phyloP scores from a whole-genome alignment of 2,329 filamentous ascomycete genomes.

The Diaporthe caulivora region DNA sequence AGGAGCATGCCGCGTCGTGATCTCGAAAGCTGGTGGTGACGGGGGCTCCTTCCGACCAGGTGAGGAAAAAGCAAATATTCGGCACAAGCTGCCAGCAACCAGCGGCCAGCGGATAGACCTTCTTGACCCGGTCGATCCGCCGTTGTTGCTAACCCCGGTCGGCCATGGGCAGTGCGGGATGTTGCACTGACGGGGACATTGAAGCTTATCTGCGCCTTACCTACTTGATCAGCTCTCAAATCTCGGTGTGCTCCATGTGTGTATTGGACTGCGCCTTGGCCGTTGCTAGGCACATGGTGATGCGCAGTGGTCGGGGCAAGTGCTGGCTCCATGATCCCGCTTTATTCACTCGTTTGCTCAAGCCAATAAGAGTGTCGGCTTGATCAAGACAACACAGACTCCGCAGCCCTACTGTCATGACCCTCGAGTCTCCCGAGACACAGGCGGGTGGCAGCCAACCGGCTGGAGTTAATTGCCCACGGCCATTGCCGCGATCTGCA shows the following conservation, averaged over 20 bases:
- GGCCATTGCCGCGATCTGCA: conserved; percentile 25
- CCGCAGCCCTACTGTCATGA: neutral
- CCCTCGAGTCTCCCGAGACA: neutral
- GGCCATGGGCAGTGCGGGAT: conserved; percentile 11
- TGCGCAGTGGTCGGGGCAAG: neutral
- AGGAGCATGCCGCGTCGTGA: conserved; percentile 2
- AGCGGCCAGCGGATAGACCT: neutral
- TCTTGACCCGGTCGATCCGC: conserved; percentile 13
- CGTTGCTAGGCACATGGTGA: conserved; percentile 1
- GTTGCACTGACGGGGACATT: conserved; percentile 20
- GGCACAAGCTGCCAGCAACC: conserved; percentile 18
- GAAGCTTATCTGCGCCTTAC: conserved; percentile 31
- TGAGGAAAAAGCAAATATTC: conserved; percentile 19
- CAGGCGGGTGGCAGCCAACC: conserved; percentile 16
- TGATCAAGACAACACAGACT: neutral
- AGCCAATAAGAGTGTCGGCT: neutral
- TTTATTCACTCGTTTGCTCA: neutral
- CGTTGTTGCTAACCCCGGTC: conserved; percentile 19
- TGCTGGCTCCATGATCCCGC: neutral
- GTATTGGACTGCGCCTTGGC: conserved; percentile 15
- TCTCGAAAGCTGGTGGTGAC: conserved; percentile 9
- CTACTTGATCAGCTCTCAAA: conserved; percentile 17
- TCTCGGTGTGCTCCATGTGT: conserved; percentile 5
- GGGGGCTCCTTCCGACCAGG: conserved; percentile 18
- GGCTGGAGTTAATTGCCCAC: conserved; percentile 17